phyloP scores from a whole-genome alignment of 179 eudicot species.

The Heliamphora ciliata region DNA sequence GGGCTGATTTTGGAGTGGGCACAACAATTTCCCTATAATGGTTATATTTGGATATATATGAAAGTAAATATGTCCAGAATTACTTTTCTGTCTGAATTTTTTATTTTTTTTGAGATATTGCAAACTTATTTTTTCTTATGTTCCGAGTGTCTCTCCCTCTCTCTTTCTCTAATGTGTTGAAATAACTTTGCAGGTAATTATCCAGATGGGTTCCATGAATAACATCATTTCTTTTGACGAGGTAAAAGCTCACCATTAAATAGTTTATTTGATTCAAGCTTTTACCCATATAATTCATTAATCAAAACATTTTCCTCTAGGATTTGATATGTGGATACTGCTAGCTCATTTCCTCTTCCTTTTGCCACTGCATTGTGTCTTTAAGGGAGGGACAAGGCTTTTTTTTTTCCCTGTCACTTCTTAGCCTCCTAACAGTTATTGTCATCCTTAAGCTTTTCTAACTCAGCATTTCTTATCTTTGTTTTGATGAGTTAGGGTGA shows the following conservation, averaged over 20 bases:
- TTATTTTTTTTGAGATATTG: neutral
- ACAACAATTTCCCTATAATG: neutral
- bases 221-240: constrained; percentile 75
- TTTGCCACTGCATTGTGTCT: neutral
- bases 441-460: neutral
- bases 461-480: neutral
- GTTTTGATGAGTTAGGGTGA: neutral
- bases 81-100: neutral
- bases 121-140: neutral
- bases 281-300: neutral
- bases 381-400: neutral
- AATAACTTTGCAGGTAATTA: constrained; percentile 49
- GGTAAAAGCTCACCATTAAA: constrained; percentile 32
- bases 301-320: neutral
- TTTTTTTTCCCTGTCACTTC: neutral
- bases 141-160: neutral
- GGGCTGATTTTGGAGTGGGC: neutral
- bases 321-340: constrained; percentile 1
- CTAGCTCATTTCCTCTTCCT: neutral
- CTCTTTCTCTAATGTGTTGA: neutral
- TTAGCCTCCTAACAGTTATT: neutral
- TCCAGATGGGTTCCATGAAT: constrained; percentile 62
- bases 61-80: neutral
- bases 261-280: constrained; percentile 9
- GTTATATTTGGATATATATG: neutral